Percentiles rank a stretch among this genome's conserved stretches.
phyloP scores from a whole-genome alignment of 495 filamentous ascomycete species.

The Chaetomium tenue region DNA sequence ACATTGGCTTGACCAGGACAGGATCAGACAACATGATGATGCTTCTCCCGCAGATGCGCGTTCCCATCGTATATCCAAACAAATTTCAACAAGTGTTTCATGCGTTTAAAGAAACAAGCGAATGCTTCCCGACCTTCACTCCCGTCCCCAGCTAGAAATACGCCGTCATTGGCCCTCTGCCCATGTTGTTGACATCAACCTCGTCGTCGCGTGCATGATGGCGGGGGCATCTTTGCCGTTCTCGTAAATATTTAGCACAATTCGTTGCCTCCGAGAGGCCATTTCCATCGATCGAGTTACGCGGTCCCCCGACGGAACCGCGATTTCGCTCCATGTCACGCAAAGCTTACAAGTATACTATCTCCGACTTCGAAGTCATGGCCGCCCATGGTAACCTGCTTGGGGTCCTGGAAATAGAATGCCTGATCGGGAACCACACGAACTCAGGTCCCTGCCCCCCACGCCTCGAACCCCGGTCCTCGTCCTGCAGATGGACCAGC shows the following conservation, averaged over 20 bases:
- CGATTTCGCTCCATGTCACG: background rate
- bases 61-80: background rate
- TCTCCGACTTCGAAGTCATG: background rate
- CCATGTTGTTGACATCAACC: background rate
- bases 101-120: background rate
- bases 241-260: background rate
- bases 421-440: background rate
- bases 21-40: background rate
- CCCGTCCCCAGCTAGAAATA: background rate
- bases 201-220: too few species aligned
- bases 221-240: background rate
- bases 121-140: background rate
- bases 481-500: constrained; percentile 5
- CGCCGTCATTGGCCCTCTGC: background rate
- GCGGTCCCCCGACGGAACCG: too few species aligned
- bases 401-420: background rate
- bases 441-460: background rate
- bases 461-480: constrained; percentile 6
- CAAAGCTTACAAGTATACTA: background rate
- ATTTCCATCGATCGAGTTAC: too few species aligned
- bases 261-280: background rate
- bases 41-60: background rate
- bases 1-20: background rate
- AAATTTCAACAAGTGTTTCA: background rate
- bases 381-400: background rate